phyloP scores from a whole-genome alignment of 495 filamentous ascomycete genomes.

The Sporormia fimetaria region DNA sequence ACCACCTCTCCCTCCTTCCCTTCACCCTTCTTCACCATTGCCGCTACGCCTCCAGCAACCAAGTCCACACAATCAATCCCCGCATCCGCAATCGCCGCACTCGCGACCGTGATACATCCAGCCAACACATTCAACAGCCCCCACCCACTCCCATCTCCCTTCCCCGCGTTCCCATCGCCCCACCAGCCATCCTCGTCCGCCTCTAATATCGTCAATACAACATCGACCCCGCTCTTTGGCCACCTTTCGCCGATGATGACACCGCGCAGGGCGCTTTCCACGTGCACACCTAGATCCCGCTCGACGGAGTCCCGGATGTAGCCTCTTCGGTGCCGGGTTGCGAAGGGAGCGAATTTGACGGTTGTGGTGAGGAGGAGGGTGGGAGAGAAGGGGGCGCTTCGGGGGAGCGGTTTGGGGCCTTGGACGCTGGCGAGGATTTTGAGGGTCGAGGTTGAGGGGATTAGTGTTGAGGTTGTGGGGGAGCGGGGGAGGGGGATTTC shows the following conservation, averaged over 20 bases:
- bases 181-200: conserved; percentile 67
- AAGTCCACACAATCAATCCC: conserved; percentile 93
- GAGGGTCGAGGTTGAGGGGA: conserved; percentile 48
- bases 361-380: conserved; percentile 82
- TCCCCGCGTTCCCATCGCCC: conserved; percentile 34
- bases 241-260: conserved; percentile 85
- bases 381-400: conserved; percentile 78
- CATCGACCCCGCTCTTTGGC: conserved; percentile 92
- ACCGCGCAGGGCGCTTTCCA: conserved; percentile 81
- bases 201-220: conserved; percentile 84
- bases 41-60: conserved; percentile 80
- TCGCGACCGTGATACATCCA: conserved; percentile 86
- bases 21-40: conserved; percentile 44
- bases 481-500: conserved; percentile 58
- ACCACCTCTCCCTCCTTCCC: conserved; percentile 27
- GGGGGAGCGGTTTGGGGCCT: conserved; percentile 80
- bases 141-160: conserved; percentile 40
- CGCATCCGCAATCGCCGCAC: conserved; percentile 90
- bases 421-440: conserved; percentile 90
- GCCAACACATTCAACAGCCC: conserved; percentile 83
- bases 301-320: conserved; percentile 80
- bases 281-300: conserved; percentile 78
- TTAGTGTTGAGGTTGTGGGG: conserved; percentile 28
- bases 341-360: conserved; percentile 94
- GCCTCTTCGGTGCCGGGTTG: conserved; percentile 65